Base-by-base conservation (phyloP, 768 basidiomycete genomes). In the Mrakia hoshinonis region DNA sequence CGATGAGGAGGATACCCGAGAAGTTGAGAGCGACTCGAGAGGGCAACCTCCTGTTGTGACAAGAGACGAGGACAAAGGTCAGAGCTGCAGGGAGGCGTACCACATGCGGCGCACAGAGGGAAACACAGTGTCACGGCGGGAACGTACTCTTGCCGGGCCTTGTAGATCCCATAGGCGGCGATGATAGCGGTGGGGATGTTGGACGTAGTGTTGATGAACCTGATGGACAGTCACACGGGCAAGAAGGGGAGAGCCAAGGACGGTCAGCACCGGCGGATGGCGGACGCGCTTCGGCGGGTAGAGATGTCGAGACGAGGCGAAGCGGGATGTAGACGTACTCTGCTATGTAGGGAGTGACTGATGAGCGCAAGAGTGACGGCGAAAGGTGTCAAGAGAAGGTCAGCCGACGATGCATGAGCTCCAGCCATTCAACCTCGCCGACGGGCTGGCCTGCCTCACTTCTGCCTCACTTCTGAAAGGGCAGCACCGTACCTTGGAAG, bases 151-250 rank as follows among this genome's bases (percentile, higher is more conserved):
- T 63, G 49, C 9, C 54, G 46, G 20, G 70, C 63, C 20, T 58
- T 26, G n/a, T 64, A 34, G 34, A 66, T 63, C 3, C 70, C 70
- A 51, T 55, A 43, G 39, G 55, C 7, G 11, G 70, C 39, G 1
- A 71, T 52, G 31, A 55, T 20, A 31, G 63, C 34, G 3, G 62
- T 71, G 20, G 48, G 47, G 0, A 60, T 26, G 55, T 71, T 71
- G 22, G 63, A 58, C 0, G 63, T 29, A 0, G 70, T 71, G 64
- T 71, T 71, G 48, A 68, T 68, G n/a, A 68, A 68, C 22, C 67
- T 68, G n/a, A 20, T 43, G 43, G 20, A 24, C 36, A 15, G 6
- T 6, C 20, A n/a, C 15, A 31, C n/a, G 39, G 5, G 39, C 39
- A 62, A 36, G 3, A n/a, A 66, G 26, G 46, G 29, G 24, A 15